Conservation (phyloP, 306 rosid genomes). For the Benincasa hispida region DNA sequence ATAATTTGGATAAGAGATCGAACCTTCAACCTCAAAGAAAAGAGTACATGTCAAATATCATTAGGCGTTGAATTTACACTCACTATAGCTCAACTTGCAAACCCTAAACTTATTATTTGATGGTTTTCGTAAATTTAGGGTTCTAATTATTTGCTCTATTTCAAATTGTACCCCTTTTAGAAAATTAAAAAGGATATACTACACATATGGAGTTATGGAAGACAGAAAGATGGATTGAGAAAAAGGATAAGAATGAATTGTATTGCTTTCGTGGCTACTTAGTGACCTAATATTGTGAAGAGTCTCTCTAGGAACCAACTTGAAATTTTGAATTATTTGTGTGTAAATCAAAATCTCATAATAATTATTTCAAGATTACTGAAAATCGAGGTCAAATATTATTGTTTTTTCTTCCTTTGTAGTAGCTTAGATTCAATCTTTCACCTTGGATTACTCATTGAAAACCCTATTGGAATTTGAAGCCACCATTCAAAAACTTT, state of each 20-base stretch:
- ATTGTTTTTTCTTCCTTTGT: too few species aligned
- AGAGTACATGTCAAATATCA: too few species aligned
- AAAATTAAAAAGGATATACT: background rate
- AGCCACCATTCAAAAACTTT: background rate
- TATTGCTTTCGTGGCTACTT: background rate
- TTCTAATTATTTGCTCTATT: background rate
- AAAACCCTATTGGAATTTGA: conserved; percentile 5
- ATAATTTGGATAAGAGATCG: too few species aligned
- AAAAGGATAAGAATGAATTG: background rate
- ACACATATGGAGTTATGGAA: background rate
- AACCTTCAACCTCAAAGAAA: too few species aligned
- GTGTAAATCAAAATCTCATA: background rate
- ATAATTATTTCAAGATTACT: background rate
- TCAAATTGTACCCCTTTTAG: background rate
- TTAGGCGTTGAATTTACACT: too few species aligned
- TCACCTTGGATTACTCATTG: background rate
- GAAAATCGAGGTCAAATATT: background rate
- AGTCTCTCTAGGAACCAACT: background rate
- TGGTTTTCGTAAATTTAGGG: too few species aligned
- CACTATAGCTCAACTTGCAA: too few species aligned
- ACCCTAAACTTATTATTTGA: too few species aligned
- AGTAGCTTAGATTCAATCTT: background rate
- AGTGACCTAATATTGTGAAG: background rate
- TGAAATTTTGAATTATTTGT: background rate
- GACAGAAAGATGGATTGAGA: background rate